Percentiles rank a stretch among this genome's conserved stretches.
Conservation (phyloP, 768 basidiomycete species). For the Leccinum uliginosum region DNA sequence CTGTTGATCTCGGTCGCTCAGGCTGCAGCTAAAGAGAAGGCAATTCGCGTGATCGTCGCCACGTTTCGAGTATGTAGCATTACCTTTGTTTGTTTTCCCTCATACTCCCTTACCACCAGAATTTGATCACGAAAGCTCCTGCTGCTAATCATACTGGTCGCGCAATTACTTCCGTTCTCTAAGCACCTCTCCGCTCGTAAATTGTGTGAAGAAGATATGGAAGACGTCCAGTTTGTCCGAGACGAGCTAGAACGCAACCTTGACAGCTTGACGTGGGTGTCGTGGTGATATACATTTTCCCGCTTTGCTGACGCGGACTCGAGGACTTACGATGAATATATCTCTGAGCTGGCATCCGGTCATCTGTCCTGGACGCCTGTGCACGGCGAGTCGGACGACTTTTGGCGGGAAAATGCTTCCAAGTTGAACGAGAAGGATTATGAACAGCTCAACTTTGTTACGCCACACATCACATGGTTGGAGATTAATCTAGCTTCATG, state of each 20-base stretch:
- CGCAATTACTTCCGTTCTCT: conserved; percentile 79
- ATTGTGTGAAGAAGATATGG: conserved; percentile 94
- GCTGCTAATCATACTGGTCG: conserved; percentile 86
- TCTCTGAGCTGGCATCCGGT: conserved; percentile 82
- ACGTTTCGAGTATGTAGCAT: conserved; percentile 69
- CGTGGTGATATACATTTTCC: neutral
- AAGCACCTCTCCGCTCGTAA: conserved; percentile 82
- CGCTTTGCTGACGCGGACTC: conserved; percentile 2
- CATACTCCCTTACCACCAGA: conserved; percentile 40
- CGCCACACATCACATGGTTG: neutral
- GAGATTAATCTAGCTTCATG: conserved; percentile 40
- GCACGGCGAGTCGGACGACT: conserved; percentile 93
- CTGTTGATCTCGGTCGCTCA: conserved; percentile 81
- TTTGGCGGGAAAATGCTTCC: conserved; percentile 94
- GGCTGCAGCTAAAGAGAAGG: conserved; percentile 93
- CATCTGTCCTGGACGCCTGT: conserved; percentile 95
- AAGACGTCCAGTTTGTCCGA: conserved; percentile 84
- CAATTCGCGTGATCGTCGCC: conserved; percentile 87
- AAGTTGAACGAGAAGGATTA: conserved; percentile 83
- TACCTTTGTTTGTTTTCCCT: neutral
- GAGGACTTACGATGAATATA: conserved; percentile 96
- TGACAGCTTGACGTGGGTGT: conserved; percentile 81
- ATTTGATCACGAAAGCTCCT: conserved; percentile 84
- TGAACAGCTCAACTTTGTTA: conserved; percentile 72
- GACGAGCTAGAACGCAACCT: conserved; percentile 84